Conservation (phyloP, 176 grass and related monocot species). For the Cymbopogon citratus region DNA sequence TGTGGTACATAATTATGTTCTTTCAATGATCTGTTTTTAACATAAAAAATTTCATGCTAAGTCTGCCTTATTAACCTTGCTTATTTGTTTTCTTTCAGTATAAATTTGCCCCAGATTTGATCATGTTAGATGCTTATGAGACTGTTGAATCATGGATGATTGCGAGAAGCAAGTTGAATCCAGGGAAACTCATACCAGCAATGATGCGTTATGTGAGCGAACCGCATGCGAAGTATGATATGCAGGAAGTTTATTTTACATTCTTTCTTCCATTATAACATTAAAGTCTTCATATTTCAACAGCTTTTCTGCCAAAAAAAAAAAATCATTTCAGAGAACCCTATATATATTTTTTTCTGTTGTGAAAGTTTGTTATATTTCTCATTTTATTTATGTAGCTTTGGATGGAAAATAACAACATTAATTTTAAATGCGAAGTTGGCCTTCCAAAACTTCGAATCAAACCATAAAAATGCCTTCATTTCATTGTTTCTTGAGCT, state of each 20-base stretch:
- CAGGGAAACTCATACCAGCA: constrained; percentile 95
- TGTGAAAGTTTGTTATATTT: not conserved
- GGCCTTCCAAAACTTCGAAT: not conserved
- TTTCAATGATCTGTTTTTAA: not conserved
- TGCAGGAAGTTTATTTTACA: not conserved
- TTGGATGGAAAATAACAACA: not conserved
- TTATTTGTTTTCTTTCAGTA: constrained; percentile 58
- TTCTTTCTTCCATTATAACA: not conserved
- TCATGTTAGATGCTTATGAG: constrained; percentile 95
- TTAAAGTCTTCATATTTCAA: constrained; percentile 11
- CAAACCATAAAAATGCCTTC: constrained; percentile 10
- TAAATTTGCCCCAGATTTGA: constrained; percentile 97
- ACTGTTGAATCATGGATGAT: constrained; percentile 99
- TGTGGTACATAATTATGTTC: constrained; percentile 55
- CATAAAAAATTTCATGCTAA: not conserved
- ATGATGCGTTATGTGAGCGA: constrained; percentile 99
- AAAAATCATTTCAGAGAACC: not conserved
- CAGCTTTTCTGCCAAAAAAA: not conserved
- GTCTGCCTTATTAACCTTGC: not conserved
- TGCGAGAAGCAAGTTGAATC: constrained; percentile 80
- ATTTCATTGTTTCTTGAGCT: not conserved
- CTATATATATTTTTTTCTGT: not conserved
- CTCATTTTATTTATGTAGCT: not conserved
- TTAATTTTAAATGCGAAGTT: not conserved
- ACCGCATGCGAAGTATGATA: constrained; percentile 90